Conservation (phyloP, 2,329 filamentous ascomycete genomes). For the Venturia aucupariae region DNA sequence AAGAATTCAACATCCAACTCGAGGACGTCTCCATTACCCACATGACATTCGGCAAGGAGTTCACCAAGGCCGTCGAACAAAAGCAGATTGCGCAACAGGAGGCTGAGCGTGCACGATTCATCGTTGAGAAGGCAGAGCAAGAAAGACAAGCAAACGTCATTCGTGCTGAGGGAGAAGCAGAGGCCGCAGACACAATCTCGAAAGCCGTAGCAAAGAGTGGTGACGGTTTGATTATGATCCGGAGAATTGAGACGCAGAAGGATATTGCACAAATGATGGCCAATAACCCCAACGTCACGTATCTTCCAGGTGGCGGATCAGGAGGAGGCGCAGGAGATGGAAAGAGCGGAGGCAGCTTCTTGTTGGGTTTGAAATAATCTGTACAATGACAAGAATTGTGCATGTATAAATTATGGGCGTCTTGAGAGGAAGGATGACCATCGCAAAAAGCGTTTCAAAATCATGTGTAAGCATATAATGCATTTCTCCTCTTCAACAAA, state of each 20-base stretch:
- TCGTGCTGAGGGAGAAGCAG: conserved; percentile 92
- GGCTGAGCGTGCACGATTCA: conserved; percentile 92
- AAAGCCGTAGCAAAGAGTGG: conserved; percentile 89
- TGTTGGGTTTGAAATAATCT: conserved; percentile 52
- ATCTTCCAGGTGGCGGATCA: conserved; percentile 65
- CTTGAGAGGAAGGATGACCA: not conserved
- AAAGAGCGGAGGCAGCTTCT: conserved; percentile 50
- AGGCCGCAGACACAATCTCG: conserved; percentile 90
- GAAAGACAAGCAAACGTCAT: conserved; percentile 98
- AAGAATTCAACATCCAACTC: conserved; percentile 97
- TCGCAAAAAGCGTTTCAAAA: not conserved
- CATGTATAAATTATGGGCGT: not conserved
- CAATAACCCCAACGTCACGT: conserved; percentile 89
- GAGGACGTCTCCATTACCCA: conserved; percentile 99
- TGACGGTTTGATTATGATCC: conserved; percentile 88
- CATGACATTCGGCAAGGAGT: conserved; percentile 99
- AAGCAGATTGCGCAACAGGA: conserved; percentile 99
- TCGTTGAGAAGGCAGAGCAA: conserved; percentile 97
- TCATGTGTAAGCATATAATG: conserved; percentile 5
- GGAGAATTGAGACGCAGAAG: conserved; percentile 92
- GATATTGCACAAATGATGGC: conserved; percentile 90
- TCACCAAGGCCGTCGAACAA: conserved; percentile 97
- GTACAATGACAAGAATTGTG: not conserved
- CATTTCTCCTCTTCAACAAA: not conserved
- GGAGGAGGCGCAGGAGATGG: conserved; percentile 47